Conservation (phyloP, 2,329 filamentous ascomycete species). For the Aureobasidium sp. region DNA sequence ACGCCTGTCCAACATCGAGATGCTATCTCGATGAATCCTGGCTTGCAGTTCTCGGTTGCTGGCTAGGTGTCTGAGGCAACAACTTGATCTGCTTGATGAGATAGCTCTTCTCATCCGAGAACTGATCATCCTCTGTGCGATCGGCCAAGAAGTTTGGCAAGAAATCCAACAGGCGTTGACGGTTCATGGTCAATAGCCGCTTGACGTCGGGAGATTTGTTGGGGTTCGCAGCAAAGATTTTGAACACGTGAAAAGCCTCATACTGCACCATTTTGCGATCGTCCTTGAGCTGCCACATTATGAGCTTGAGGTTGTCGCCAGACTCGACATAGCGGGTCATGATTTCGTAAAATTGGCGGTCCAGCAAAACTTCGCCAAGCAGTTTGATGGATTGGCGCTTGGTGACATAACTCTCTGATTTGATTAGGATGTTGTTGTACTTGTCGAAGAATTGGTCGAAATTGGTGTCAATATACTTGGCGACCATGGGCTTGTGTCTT, state of each 20-base stretch:
- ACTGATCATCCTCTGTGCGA: slow-evolving; percentile 94
- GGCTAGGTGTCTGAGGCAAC: slow-evolving; percentile 21
- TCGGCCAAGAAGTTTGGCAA: slow-evolving; percentile 89
- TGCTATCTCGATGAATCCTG: slow-evolving; percentile 14
- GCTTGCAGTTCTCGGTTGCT: background rate
- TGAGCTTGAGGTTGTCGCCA: slow-evolving; percentile 92
- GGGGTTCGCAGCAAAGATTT: slow-evolving; percentile 97
- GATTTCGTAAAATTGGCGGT: slow-evolving; percentile 92
- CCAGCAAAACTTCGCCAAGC: slow-evolving; percentile 86
- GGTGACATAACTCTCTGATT: slow-evolving; percentile 93
- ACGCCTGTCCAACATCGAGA: background rate
- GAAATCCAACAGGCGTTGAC: slow-evolving; percentile 83
- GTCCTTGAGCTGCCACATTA: slow-evolving; percentile 94
- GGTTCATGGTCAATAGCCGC: slow-evolving; percentile 92
- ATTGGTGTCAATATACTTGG: slow-evolving; percentile 79
- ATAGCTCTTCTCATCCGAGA: slow-evolving; percentile 96
- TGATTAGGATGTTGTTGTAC: slow-evolving; percentile 81
- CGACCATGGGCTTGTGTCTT: slow-evolving; percentile 85
- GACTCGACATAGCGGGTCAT: slow-evolving; percentile 97
- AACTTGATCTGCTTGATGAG: slow-evolving; percentile 79
- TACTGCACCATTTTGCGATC: slow-evolving; percentile 99
- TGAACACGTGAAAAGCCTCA: slow-evolving; percentile 98
- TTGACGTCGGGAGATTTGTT: slow-evolving; percentile 96
- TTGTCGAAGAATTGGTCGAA: slow-evolving; percentile 88
- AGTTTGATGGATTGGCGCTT: slow-evolving; percentile 98